Percentiles rank a stretch among this genome's conserved stretches.
Conservation (phyloP, 2,329 filamentous ascomycete genomes). For the Pseudocercospora musae region DNA sequence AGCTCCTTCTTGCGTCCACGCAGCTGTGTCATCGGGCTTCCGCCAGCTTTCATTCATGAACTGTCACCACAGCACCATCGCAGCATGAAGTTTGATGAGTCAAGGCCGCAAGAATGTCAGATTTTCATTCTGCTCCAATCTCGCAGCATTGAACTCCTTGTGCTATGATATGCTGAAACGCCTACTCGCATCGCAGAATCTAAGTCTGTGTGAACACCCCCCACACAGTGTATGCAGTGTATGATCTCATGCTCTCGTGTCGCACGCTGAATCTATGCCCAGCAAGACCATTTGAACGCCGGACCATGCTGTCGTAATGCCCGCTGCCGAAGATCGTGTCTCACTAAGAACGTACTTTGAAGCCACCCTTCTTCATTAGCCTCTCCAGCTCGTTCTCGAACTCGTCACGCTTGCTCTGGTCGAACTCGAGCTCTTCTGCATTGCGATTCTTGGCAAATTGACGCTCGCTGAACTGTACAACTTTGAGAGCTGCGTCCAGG, state of each 20-base stretch:
- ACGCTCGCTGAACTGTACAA: slow-evolving; percentile 23
- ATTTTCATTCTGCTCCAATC: not conserved
- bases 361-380: slow-evolving; percentile 8
- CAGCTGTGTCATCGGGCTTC: no score
- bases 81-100: not conserved
- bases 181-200: not conserved
- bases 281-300: not conserved
- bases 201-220: no score
- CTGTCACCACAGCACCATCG: no score
- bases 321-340: not conserved
- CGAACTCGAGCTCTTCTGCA: slow-evolving; percentile 4
- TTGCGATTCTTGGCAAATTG: slow-evolving; percentile 16
- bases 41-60: no score
- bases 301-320: not conserved
- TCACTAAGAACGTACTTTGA: not conserved
- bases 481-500: slow-evolving; percentile 26
- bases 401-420: slow-evolving; percentile 6
- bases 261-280: not conserved
- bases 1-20: no score
- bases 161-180: not conserved
- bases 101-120: not conserved
- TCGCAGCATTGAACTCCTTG: not conserved
- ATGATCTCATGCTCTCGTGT: not conserved
- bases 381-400: slow-evolving; percentile 16
- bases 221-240: no score